Base-by-base conservation (phyloP, 768 basidiomycete genomes). In the Rhodotorula kratochvilovae region DNA sequence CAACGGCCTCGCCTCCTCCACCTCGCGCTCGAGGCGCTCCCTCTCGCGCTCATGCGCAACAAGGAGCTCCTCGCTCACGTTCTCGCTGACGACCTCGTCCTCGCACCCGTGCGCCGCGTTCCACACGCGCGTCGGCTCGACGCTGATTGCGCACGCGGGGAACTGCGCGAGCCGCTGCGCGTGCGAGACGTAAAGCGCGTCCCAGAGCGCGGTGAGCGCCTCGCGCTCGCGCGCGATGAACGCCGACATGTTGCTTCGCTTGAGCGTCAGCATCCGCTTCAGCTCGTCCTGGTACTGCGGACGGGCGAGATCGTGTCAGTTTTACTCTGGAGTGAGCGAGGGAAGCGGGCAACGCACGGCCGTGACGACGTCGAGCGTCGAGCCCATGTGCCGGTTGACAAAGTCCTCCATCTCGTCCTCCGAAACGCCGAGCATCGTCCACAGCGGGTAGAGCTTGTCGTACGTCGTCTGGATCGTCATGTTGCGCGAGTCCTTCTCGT, bases 1-100 rank as follows among this genome's bases (percentile, higher is more conserved):
- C 2, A 97, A 82, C 0, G 88, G 86, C 1, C 86, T 87, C 80
- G 94, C 94, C 64, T 85, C 81, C 71, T 87, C 83, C n/a, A 88
- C 84, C 77, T 97, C 94, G 78, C 93, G 92, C 75, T 97, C 93
- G 43, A 90, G 86, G 16, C 84, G 83, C 39, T 96, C 81, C 10
- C 97, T 81, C 76, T 96, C 92, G 81, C 95, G 91, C 13, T 91
- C 91, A 76, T 90, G 89, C 78, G 93, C 89, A 66, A 91, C 92
- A 91, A 73, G 70, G 8, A 68, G 31, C 54, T 76, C 78, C 57
- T 79, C 78, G 6, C 54, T 68, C 11, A 73, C 67, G 25, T 68
- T 68, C 27, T 75, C 76, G 43, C 63, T 71, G 2, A 72, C 65
- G 35, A 58, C 16, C 39, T 67, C 66, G 48, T 70, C 71, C 23